phyloP scores from a whole-genome alignment of 108 stramenopile species.

The Fragilariopsis cylindrus region DNA sequence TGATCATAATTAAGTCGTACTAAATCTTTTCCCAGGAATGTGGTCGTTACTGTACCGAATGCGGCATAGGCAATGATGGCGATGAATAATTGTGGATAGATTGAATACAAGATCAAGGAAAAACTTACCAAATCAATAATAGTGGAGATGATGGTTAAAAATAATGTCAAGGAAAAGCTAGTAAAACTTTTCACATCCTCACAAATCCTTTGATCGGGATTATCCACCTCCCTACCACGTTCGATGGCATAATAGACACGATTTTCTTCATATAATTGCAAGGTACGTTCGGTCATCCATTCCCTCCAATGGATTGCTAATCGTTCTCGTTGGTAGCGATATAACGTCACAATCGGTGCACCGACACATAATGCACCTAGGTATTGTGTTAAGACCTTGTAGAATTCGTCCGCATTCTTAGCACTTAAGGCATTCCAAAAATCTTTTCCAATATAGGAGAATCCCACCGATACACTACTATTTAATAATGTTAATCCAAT shows the following conservation, averaged over 20 bases:
- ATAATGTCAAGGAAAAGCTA: conserved; percentile 79
- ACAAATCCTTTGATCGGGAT: conserved; percentile 95
- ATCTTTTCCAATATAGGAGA: conserved; percentile 89
- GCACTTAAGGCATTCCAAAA: conserved; percentile 90
- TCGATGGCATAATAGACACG: conserved; percentile 83
- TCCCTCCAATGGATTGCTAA: conserved; percentile 84
- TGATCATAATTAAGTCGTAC: conserved; percentile 84
- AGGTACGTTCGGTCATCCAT: conserved; percentile 90
- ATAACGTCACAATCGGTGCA: conserved; percentile 86
- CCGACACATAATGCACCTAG: conserved; percentile 72
- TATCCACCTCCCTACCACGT: conserved; percentile 63
- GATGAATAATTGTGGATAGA: conserved; percentile 88
- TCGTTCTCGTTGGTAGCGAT: conserved; percentile 73
- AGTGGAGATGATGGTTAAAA: conserved; percentile 84
- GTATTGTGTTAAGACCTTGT: conserved; percentile 72
- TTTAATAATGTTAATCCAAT: conserved; percentile 81
- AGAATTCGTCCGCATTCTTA: conserved; percentile 82
- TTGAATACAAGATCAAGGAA: conserved; percentile 85
- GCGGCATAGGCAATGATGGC: conserved; percentile 84
- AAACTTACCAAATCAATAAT: conserved; percentile 91
- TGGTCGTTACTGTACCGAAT: conserved; percentile 76
- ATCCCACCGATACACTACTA: conserved; percentile 83
- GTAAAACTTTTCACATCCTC: conserved; percentile 94
- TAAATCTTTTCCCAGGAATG: conserved; percentile 65
- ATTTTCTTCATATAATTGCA: conserved; percentile 75